Conservation (phyloP, 2,329 filamentous ascomycete species). For the Penicillium sp. region DNA sequence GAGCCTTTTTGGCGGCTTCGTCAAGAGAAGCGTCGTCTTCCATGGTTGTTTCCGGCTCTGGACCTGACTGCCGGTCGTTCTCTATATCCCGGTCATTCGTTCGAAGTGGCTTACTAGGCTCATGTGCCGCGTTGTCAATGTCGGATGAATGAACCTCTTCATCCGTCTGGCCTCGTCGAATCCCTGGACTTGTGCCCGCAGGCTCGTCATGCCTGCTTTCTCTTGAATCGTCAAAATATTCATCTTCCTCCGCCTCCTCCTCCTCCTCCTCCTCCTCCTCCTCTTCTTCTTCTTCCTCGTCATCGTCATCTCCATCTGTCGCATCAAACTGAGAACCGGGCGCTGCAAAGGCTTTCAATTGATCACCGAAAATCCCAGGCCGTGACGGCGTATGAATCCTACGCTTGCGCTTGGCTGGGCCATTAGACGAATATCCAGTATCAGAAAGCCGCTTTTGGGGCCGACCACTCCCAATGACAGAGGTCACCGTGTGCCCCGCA, state of each 20-base stretch:
- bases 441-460: conserved; percentile 31
- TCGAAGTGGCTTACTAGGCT: not conserved
- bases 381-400: conserved; percentile 34
- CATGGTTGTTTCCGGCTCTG: conserved; percentile 2
- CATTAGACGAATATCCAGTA: conserved; percentile 15
- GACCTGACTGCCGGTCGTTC: conserved; percentile 2
- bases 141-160: conserved; percentile 5
- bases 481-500: conserved; percentile 60
- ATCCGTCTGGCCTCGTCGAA: too few species aligned
- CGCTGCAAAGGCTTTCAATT: conserved; percentile 50
- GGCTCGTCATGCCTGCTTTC: too few species aligned
- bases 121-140: conserved; percentile 12
- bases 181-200: too few species aligned
- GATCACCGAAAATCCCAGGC: conserved; percentile 39
- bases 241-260: conserved; percentile 5
- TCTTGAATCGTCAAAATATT: too few species aligned
- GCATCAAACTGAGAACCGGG: conserved; percentile 43
- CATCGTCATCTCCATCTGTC: conserved; percentile 3
- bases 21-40: conserved; percentile 44
- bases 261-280: conserved; percentile 8
- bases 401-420: conserved; percentile 33
- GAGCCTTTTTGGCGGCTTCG: conserved; percentile 50
- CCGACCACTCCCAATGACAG: conserved; percentile 55
- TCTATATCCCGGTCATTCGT: not conserved
- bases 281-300: conserved; percentile 21